phyloP scores from a whole-genome alignment of 2,329 filamentous ascomycete genomes.

The Alternaria sp. region DNA sequence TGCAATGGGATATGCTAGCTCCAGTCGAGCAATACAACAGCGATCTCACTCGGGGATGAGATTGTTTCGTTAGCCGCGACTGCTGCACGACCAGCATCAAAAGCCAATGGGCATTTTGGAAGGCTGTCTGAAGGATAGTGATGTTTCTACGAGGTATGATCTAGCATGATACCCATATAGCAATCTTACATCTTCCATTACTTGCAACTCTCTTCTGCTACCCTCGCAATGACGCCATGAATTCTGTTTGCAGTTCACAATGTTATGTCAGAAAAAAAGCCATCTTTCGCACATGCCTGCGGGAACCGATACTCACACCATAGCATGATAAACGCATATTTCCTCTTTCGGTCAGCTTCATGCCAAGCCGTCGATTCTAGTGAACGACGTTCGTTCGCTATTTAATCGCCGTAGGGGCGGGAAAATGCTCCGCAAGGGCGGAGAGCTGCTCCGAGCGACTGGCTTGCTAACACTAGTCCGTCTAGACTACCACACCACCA shows the following conservation, averaged over 20 bases:
- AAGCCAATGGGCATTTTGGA: neutral
- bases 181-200: neutral
- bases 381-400: conserved; percentile 6
- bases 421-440: neutral
- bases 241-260: neutral
- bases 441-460: neutral
- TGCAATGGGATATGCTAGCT: conserved; percentile 36
- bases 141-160: neutral
- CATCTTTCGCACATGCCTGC: neutral
- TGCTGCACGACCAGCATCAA: neutral
- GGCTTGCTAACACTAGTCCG: neutral
- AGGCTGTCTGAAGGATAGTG: neutral
- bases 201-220: neutral
- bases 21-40: conserved; percentile 39
- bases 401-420: conserved; percentile 2
- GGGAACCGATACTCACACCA: neutral
- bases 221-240: neutral
- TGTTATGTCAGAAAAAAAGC: neutral
- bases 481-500: neutral
- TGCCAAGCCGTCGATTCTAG: conserved; percentile 9
- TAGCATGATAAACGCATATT: neutral
- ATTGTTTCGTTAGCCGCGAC: neutral
- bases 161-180: conserved; percentile 4
- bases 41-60: conserved; percentile 6
- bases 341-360: neutral